Percentiles rank a stretch among this genome's conserved stretches.
phyloP scores from a whole-genome alignment of 2,329 filamentous ascomycete genomes.

The Aureobasidium lini region DNA sequence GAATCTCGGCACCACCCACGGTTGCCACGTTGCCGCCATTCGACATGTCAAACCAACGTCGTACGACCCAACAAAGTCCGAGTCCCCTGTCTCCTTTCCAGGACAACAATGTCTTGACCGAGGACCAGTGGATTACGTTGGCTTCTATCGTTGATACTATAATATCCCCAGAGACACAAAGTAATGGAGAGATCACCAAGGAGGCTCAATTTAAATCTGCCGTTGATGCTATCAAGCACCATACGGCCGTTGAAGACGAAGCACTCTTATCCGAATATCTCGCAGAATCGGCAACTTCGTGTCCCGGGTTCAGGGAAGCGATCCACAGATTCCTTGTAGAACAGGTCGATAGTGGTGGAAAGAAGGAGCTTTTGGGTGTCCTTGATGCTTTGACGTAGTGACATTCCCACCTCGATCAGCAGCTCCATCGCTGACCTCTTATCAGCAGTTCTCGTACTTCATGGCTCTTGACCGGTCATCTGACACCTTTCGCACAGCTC shows the following conservation, averaged over 20 bases:
- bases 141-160: slow-evolving; percentile 51
- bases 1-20: not conserved
- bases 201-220: slow-evolving; percentile 27
- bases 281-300: slow-evolving; percentile 32
- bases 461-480: slow-evolving; percentile 60
- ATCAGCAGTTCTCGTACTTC: slow-evolving; percentile 53
- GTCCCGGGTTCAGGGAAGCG: slow-evolving; percentile 46
- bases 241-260: slow-evolving; percentile 35
- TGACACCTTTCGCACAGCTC: slow-evolving; percentile 55
- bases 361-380: slow-evolving; percentile 37
- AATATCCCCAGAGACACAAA: slow-evolving; percentile 42
- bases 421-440: not conserved
- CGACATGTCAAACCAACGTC: slow-evolving; percentile 10
- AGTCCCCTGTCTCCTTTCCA: slow-evolving; percentile 41
- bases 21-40: slow-evolving; percentile 6
- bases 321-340: slow-evolving; percentile 42
- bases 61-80: slow-evolving; percentile 9
- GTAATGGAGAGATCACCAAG: not conserved
- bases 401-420: not conserved
- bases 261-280: slow-evolving; percentile 24
- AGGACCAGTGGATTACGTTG: slow-evolving; percentile 52
- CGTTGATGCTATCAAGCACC: slow-evolving; percentile 32
- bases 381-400: slow-evolving; percentile 1
- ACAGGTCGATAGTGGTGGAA: slow-evolving; percentile 42
- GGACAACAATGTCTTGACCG: slow-evolving; percentile 41